Evolutionary conservation across 2,329 filamentous ascomycete species (phyloP), one percentile per base, ranked within the genome.

Genomic region (Colletotrichum navitas): DNA sequence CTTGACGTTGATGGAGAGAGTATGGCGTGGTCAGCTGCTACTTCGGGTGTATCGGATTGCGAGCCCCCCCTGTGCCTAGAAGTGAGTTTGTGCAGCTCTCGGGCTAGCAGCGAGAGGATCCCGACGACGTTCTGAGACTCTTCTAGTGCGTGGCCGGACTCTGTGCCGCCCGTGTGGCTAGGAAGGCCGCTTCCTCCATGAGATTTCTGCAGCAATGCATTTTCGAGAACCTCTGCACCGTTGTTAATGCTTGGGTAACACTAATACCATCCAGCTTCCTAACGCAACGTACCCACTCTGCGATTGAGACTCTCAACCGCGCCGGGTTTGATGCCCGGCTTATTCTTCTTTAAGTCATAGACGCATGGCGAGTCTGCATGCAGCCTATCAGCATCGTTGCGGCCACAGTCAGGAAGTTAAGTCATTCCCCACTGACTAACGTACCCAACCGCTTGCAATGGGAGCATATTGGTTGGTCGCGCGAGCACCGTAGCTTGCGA

Each of bases 401-500:
- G 18, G n/a, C 8, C 36, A 43, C 5, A 6, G 24, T 24, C 18
- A 10, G n/a, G 8, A 24, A 36, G 32, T 34, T 12, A 43, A 14
- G 24, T 3, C 24, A 18, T 0, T 16, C 2, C 7, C n/a, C 36
- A 34, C 11, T 12, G 24, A 5, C 5, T 3, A 45, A 63, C 73
- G 47, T 68, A 80, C 78, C 74, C 16, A 79, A 71, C 69, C 78
- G 74, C 34, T 70, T 73, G 72, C 80, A 81, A 39, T 81, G 77
- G 2, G 76, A 74, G 66, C 80, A 81, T 10, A 73, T 64, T n/a
- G 79, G 79, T 49, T 76, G 74, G 54, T 81, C 79, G 29, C 79
- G 74, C n/a, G 78, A 80, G 72, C 80, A 82, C 61, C 75, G 77
- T 45, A 81, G 75, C 74, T 81, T 82, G 8, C 79, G 76, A 60